phyloP scores from a whole-genome alignment of 202 grass and related monocot species.

The Cymbopogon flexuosus region DNA sequence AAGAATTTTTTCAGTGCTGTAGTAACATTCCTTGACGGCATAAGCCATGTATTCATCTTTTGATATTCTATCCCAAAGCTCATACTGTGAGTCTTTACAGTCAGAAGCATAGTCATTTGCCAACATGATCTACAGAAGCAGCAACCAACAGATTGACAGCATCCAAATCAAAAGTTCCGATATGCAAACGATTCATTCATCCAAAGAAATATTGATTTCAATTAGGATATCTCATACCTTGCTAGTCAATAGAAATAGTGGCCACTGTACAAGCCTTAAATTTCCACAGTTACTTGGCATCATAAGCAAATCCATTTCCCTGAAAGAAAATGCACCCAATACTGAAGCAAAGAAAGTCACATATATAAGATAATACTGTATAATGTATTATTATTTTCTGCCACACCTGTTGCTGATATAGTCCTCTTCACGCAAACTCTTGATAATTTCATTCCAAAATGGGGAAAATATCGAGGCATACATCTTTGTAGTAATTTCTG shows the following conservation, averaged over 20 bases:
- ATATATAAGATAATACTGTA: slow-evolving; percentile 1
- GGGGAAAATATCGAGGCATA: slow-evolving; percentile 81
- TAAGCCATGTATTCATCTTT: slow-evolving; percentile 98
- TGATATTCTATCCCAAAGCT: slow-evolving; percentile 76
- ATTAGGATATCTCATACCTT: slow-evolving; percentile 74
- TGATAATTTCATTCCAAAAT: slow-evolving; percentile 98
- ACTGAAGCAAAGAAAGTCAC: slow-evolving; percentile 6
- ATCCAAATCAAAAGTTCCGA: slow-evolving; percentile 3
- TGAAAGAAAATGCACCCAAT: slow-evolving; percentile 39
- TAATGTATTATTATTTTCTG: neutral
- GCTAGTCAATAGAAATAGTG: slow-evolving; percentile 90
- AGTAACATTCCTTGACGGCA: slow-evolving; percentile 89
- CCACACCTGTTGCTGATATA: slow-evolving; percentile 77
- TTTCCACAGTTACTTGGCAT: slow-evolving; percentile 92
- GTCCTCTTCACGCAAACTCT: slow-evolving; percentile 95
- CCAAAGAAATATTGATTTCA: neutral
- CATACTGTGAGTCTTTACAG: slow-evolving; percentile 63
- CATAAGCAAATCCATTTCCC: slow-evolving; percentile 97
- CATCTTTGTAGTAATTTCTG: slow-evolving; percentile 58
- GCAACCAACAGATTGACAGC: slow-evolving; percentile 25
- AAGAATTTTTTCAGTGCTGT: slow-evolving; percentile 77
- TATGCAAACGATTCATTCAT: neutral
- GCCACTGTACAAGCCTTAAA: slow-evolving; percentile 86
- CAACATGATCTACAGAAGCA: slow-evolving; percentile 72
- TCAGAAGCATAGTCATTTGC: slow-evolving; percentile 80